These are phyloP conservation scores for Pyrus pyrifolia DNA, from an alignment of 306 rosid species.

Conservation along the genomic window DNA sequence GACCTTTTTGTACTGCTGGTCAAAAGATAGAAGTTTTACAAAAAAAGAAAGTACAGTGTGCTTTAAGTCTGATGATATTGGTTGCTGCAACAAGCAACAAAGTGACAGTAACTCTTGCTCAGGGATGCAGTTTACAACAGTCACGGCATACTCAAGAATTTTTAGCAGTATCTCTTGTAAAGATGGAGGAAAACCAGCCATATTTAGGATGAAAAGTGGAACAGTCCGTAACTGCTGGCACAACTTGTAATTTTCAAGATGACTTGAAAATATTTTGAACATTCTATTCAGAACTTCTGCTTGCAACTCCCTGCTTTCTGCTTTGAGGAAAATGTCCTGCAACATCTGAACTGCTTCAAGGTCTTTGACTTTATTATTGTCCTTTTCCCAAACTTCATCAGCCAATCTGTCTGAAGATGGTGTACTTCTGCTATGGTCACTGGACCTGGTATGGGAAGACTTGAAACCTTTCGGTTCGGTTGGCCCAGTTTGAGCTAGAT, in stretches of 20 bases:
- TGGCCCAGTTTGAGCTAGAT: constrained; percentile 88
- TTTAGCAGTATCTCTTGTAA: constrained; percentile 88
- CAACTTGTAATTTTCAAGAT: constrained; percentile 84
- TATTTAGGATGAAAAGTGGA: constrained; percentile 92
- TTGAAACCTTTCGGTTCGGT: constrained; percentile 61
- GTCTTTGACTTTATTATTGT: constrained; percentile 82
- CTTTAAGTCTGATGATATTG: constrained; percentile 83
- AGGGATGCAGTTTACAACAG: constrained; percentile 96
- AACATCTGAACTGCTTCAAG: constrained; percentile 99
- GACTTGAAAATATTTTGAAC: constrained; percentile 93
- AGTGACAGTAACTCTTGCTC: constrained; percentile 98
- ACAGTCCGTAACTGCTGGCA: constrained; percentile 94
- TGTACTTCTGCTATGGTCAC: constrained; percentile 62
- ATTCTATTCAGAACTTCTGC: constrained; percentile 94
- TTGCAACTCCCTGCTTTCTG: constrained; percentile 73
- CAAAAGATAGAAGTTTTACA: constrained; percentile 93
- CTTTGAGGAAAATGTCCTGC: constrained; percentile 95
- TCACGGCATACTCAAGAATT: constrained; percentile 99
- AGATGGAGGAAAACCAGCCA: constrained; percentile 82
- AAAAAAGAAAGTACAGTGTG: constrained; percentile 85
- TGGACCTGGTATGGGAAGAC: constrained; percentile 58
- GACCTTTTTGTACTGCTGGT: constrained; percentile 93
- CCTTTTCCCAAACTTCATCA: constrained; percentile 92
- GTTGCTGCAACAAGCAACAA: constrained; percentile 97
- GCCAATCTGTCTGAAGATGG: constrained; percentile 62